Base-by-base conservation (phyloP, 2,329 filamentous ascomycete species). In the Trichoderma atroviride region DNA sequence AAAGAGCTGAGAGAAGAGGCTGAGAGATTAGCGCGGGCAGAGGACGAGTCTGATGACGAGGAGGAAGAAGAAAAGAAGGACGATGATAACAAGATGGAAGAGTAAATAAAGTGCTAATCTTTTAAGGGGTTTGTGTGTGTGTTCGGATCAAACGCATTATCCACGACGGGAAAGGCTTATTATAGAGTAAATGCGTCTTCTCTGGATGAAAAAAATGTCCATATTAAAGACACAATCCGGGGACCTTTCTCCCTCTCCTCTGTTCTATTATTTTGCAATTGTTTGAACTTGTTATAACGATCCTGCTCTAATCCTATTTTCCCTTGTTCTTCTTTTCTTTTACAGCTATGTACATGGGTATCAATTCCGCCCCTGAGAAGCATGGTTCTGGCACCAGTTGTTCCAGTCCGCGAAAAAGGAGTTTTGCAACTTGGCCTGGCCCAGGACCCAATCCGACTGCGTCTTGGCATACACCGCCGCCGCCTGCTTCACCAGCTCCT, bases 1-100 rank as follows among this genome's bases (percentile, higher is more conserved):
- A 94, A 93, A 85, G 92, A 94, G 74, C 82, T 99, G 76, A 85
- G 91, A 70, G 94, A 97, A 79, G 95, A 98, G 84, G 96, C 96
- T 16, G 93, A 97, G 86, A 90, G 89, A 80, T 87, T 95, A 82
- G 96, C 96, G 63, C 97, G 96, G 89, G 94, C 93, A 82, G 89
- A 92, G 65, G 84, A 97, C 75, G 94, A 97, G 76, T 91, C 89
- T 33, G 93, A 97, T 29, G 94, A 97, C 72, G 93, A 95, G 53
- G 92, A 96, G 19, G 91, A 93, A 69, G 84, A 87, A 71, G 84
- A 86, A 70, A 85, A 87, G 78, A 84, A 87, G 75, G 85, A 87
- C 11, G 88, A 87, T 35, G 92, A 94, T 77, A 93, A 92, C 77
- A 93, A 92, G 86, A 97, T 97, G 94, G 92, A 97, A 83, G 93